Base-by-base conservation (phyloP, 306 rosid species). In the Rosa persica region DNA sequence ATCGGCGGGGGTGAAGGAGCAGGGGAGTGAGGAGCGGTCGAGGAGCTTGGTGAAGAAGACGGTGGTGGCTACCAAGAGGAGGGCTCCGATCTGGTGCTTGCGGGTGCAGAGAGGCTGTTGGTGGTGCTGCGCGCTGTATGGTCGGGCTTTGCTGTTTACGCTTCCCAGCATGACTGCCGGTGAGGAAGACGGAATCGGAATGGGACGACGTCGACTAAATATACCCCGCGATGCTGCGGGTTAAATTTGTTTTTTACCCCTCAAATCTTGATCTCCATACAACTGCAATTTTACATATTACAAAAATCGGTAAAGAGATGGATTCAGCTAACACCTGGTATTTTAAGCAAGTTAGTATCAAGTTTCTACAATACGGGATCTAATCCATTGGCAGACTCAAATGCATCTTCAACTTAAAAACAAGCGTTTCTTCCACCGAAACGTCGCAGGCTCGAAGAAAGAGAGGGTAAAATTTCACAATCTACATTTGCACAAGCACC, bases 11-110 rank as follows among this genome's bases (percentile, higher is more conserved):
- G 87, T 27, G 82, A 34, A 39, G 36, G 77, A 6, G 79, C 84
- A 88, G 27, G 94, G 86, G 58, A 80, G 42, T 74, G 77, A 51
- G 61, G 87, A 83, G 25, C 79, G 84, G 66, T 89, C 81, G 70
- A 92, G 74, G 80, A 88, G 84, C 73, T 91, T 85, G 19, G 91
- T 83, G 75, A 91, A 40, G 90, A 92, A 87, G 93, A 92, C 90
- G 78, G 96, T 88, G 65, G 87, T 25, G 6, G 79, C 78, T 30
- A 93, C 85, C 10, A 95, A 70, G 76, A 91, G 76, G 70, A 95
- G 81, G 70, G 96, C 80, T 22, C 90, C 98, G 87, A 93, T 89
- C 92, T 89, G 98, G 82, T 88, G 98, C 1, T 88, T 85, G 84
- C 98, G 91, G 48, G 93, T 86, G 91, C 98, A 95, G 1, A 67